phyloP scores from a whole-genome alignment of 1,284 basidiomycete species.

The Wolfiporia cocos region DNA sequence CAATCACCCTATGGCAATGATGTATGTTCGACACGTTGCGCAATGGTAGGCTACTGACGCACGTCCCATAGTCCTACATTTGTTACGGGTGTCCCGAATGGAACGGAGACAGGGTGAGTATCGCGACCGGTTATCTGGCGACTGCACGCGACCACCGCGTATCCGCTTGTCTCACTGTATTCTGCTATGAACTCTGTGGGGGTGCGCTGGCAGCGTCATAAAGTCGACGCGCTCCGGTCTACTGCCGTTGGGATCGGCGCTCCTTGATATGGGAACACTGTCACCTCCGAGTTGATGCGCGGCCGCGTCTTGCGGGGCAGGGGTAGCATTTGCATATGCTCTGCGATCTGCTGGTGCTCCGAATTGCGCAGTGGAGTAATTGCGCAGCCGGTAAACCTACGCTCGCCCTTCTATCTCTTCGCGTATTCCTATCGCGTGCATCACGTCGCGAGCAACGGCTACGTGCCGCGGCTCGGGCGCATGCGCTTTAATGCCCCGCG shows the following conservation, averaged over 20 bases:
- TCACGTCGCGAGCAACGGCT: too few species aligned
- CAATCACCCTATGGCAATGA: conserved; percentile 84
- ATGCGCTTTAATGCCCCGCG: too few species aligned
- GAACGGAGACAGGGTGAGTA: conserved; percentile 83
- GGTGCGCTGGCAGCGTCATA: conserved; percentile 8
- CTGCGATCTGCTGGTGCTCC: too few species aligned
- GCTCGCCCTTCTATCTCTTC: too few species aligned
- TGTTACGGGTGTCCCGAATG: conserved; percentile 87
- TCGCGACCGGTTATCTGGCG: neutral
- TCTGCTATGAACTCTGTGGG: neutral
- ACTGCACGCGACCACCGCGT: neutral
- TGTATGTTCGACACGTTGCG: conserved; percentile 39
- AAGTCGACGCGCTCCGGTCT: conserved; percentile 12
- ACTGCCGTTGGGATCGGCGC: too few species aligned
- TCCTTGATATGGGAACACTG: conserved; percentile 13
- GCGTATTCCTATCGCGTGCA: too few species aligned
- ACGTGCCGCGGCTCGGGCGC: too few species aligned
- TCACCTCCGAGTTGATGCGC: too few species aligned
- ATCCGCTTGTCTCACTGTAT: neutral
- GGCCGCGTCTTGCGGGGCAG: too few species aligned
- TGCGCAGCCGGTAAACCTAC: too few species aligned
- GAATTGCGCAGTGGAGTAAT: too few species aligned
- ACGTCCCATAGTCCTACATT: conserved; percentile 68
- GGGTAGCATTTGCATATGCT: too few species aligned
- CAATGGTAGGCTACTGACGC: conserved; percentile 10